A percentile compares a stretch with the other conserved stretches of the same genome.
Evolutionary conservation across 2,329 filamentous ascomycete species (phyloP).

Genomic region (Myrmaecium sp.): DNA sequence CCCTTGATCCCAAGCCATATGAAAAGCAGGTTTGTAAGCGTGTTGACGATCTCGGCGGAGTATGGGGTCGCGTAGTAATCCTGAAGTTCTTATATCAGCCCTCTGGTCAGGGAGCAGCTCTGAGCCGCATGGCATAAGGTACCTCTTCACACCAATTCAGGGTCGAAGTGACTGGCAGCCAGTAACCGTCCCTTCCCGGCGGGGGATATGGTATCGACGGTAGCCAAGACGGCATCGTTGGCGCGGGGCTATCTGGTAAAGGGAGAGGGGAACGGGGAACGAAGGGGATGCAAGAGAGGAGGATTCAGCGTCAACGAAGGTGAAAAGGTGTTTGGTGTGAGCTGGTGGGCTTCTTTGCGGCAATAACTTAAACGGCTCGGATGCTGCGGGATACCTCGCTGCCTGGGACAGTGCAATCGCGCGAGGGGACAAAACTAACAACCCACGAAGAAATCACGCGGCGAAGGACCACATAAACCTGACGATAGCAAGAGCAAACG

Average conservation of each 20-base stretch:
- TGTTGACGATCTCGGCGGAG: constrained; percentile 62
- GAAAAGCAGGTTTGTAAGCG: constrained; percentile 69
- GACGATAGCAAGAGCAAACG: too few relatives aligned
- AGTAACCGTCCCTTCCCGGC: constrained; percentile 41
- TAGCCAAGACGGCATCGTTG: constrained; percentile 19
- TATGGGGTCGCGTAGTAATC: constrained; percentile 63
- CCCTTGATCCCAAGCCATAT: constrained; percentile 62
- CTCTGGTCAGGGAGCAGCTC: constrained; percentile 1
- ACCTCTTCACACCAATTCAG: constrained; percentile 72
- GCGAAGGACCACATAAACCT: too few relatives aligned
- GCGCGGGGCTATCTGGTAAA: too few relatives aligned
- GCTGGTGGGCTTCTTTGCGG: too few relatives aligned
- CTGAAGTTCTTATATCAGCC: constrained; percentile 21
- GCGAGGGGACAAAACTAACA: too few relatives aligned
- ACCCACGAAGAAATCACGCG: too few relatives aligned
- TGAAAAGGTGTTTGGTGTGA: constrained; percentile 3
- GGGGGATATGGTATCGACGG: constrained; percentile 33
- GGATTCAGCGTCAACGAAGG: background rate
- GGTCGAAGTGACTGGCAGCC: constrained; percentile 54
- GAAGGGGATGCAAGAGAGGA: constrained; percentile 5
- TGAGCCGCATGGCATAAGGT: constrained; percentile 6
- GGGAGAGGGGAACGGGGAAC: constrained; percentile 2
- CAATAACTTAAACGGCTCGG: background rate
- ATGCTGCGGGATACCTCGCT: background rate
- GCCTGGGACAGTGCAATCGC: too few relatives aligned